Conservation (phyloP, 139 green algal species). For the Medakamo hakoo region DNA sequence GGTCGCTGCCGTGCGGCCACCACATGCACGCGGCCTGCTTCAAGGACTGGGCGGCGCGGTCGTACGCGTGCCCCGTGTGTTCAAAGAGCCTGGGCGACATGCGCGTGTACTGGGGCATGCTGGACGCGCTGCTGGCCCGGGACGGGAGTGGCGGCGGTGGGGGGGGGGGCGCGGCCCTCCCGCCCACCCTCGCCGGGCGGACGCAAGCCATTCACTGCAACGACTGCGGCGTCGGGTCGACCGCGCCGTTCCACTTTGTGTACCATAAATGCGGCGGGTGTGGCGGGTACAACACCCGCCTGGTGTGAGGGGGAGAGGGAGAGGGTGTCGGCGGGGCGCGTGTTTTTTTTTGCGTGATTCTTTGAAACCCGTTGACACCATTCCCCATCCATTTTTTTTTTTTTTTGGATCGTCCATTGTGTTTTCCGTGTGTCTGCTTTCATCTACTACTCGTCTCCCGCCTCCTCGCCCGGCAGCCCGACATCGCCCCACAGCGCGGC, state of each 20-base stretch:
- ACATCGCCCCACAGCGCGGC: background rate
- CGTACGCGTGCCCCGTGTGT: slow-evolving; percentile 92
- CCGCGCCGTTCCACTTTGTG: slow-evolving; percentile 82
- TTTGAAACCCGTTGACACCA: background rate
- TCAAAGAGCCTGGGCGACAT: slow-evolving; percentile 89
- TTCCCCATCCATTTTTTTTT: background rate
- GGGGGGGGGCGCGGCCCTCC: slow-evolving; percentile 37
- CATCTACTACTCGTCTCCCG: background rate
- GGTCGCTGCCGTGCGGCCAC: slow-evolving; percentile 88
- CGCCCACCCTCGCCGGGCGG: slow-evolving; percentile 37
- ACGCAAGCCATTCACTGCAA: slow-evolving; percentile 83
- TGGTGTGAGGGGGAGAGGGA: slow-evolving; percentile 46
- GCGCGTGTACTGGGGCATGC: slow-evolving; percentile 87
- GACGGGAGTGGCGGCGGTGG: too few species aligned
- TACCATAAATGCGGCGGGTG: slow-evolving; percentile 84
- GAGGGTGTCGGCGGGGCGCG: background rate
- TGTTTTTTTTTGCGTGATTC: background rate
- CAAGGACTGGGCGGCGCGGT: slow-evolving; percentile 64
- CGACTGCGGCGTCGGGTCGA: slow-evolving; percentile 55
- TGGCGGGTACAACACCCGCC: slow-evolving; percentile 82
- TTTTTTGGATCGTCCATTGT: background rate
- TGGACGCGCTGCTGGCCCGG: slow-evolving; percentile 71
- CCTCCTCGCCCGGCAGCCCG: too few species aligned
- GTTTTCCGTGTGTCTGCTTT: background rate
- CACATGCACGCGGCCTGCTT: slow-evolving; percentile 95